phyloP scores from a whole-genome alignment of 192 early-diverging fungal genomes.

The Coemansia sp. region DNA sequence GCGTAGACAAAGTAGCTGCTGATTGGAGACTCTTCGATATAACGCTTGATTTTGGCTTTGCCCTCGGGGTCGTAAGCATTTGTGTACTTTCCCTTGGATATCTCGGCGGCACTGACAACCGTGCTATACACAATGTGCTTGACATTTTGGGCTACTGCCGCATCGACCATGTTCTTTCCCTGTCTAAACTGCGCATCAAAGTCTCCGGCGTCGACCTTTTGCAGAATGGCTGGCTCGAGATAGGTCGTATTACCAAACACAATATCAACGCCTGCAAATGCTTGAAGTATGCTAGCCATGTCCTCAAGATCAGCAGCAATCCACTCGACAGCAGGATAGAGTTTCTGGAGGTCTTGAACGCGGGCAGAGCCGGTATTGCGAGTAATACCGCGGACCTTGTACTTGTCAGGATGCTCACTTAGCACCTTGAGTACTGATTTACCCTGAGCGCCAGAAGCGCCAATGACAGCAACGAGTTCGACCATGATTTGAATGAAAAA shows the following conservation, averaged over 20 bases:
- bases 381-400: constrained; percentile 9
- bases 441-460: constrained; percentile 16
- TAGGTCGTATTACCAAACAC: constrained; percentile 12
- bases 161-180: constrained; percentile 12
- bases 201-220: constrained; percentile 6
- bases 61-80: constrained; percentile 2
- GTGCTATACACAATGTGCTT: constrained; percentile 10
- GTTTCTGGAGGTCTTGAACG: background rate
- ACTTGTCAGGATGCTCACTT: constrained; percentile 1
- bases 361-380: constrained; percentile 7
- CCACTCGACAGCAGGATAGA: constrained; percentile 7
- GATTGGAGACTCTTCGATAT: background rate
- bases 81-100: constrained; percentile 1
- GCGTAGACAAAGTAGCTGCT: constrained; percentile 6
- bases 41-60: constrained; percentile 9
- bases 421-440: constrained; percentile 10
- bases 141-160: constrained; percentile 3
- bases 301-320: constrained; percentile 4
- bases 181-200: constrained; percentile 7
- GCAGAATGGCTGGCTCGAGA: constrained; percentile 5
- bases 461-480: constrained; percentile 12
- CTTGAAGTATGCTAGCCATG: background rate
- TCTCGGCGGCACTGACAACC: background rate
- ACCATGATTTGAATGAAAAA: constrained; percentile 1
- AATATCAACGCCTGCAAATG: constrained; percentile 6